Conservation (phyloP, 768 basidiomycete genomes). For the Flagelloscypha sp. region DNA sequence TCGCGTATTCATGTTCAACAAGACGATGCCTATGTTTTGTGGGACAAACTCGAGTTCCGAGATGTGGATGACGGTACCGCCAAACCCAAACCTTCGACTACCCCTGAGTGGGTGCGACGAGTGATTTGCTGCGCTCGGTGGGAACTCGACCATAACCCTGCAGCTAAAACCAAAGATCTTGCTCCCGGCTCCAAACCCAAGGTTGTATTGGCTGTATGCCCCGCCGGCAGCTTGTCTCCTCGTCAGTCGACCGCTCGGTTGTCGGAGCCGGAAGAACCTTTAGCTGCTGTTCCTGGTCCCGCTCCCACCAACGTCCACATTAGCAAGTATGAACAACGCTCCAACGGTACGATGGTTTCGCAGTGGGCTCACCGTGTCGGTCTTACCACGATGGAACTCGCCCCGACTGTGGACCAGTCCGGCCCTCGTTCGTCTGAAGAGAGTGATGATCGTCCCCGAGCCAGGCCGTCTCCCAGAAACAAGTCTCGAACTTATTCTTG, state of each 20-base stretch:
- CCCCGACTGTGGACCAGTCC: constrained; percentile 22
- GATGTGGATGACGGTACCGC: constrained; percentile 24
- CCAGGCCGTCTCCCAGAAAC: constrained; percentile 2
- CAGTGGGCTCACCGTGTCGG: constrained; percentile 63
- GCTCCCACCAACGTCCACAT: constrained; percentile 41
- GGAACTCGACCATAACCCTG: constrained; percentile 45
- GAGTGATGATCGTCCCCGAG: constrained; percentile 15
- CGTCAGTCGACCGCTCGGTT: constrained; percentile 19
- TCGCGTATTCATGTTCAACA: constrained; percentile 74
- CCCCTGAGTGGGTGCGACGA: constrained; percentile 80
- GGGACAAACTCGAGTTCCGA: constrained; percentile 62
- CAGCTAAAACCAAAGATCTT: constrained; percentile 5
- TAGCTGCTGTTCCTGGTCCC: constrained; percentile 58
- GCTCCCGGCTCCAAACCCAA: constrained; percentile 25
- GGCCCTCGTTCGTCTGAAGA: constrained; percentile 20
- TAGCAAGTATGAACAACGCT: constrained; percentile 58
- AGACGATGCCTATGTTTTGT: constrained; percentile 75
- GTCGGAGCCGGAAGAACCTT: constrained; percentile 18
- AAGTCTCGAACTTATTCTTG: too few relatives aligned
- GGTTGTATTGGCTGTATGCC: constrained; percentile 55
- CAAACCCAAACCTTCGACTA: constrained; percentile 15
- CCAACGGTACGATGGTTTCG: constrained; percentile 51
- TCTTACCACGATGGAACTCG: constrained; percentile 47
- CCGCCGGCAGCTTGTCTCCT: constrained; percentile 27
- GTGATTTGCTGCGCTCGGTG: constrained; percentile 78